Conservation (phyloP, 2,329 filamentous ascomycete species). For the Paraphoma chrysanthemicola region DNA sequence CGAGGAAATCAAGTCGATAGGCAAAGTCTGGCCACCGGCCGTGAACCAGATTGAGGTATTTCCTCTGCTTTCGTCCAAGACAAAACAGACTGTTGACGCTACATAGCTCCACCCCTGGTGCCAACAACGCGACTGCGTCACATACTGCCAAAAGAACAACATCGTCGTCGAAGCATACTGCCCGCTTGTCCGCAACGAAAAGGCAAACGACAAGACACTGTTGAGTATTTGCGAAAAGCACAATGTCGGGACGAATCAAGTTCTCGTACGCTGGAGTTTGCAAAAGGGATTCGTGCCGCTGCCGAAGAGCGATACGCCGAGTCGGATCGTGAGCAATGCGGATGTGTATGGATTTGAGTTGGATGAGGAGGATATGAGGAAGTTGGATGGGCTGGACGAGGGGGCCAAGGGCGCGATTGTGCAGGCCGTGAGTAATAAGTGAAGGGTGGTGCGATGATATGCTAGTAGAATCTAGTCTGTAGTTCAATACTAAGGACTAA, state of each 20-base stretch:
- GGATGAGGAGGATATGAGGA: constrained; percentile 42
- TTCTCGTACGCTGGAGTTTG: constrained; percentile 81
- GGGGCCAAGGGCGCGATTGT: constrained; percentile 44
- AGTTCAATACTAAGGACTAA: too few relatives aligned
- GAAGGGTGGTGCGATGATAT: background rate
- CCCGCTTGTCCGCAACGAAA: constrained; percentile 72
- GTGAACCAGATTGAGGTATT: constrained; percentile 77
- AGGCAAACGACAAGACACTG: constrained; percentile 72
- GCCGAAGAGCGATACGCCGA: constrained; percentile 49
- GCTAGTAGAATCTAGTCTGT: too few relatives aligned
- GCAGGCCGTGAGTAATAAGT: constrained; percentile 24
- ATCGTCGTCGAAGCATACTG: constrained; percentile 71
- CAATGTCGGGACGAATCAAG: constrained; percentile 75
- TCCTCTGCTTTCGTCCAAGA: constrained; percentile 22
- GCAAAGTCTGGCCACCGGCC: constrained; percentile 72
- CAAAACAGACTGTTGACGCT: constrained; percentile 1
- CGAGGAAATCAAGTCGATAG: constrained; percentile 71
- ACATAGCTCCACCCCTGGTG: constrained; percentile 74
- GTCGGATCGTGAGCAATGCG: constrained; percentile 44
- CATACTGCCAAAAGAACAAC: constrained; percentile 64
- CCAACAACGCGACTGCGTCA: constrained; percentile 67
- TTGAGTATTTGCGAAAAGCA: constrained; percentile 73
- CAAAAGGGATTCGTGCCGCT: constrained; percentile 67
- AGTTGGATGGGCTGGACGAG: constrained; percentile 44
- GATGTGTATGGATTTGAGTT: constrained; percentile 47